These are phyloP conservation scores for Chytriomyces hyalinus DNA, from an alignment of 192 early-diverging fungal species.

Conservation along the genomic window DNA sequence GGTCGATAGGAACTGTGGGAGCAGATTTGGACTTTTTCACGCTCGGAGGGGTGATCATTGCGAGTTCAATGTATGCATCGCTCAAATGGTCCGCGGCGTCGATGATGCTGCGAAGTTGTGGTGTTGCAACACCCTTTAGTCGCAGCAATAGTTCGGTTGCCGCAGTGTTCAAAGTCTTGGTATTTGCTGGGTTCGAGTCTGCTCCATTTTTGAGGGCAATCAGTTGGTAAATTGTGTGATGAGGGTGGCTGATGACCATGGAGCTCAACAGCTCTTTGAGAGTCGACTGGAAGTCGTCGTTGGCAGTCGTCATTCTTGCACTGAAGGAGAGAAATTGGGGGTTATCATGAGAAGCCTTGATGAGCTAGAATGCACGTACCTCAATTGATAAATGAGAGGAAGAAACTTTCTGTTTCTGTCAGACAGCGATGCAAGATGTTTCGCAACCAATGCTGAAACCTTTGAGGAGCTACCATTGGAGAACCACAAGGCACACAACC, in stretches of 20 bases:
- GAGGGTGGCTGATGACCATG: conserved; percentile 50
- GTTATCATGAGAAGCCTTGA: not conserved
- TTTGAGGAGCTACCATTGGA: conserved; percentile 36
- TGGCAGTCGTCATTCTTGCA: conserved; percentile 45
- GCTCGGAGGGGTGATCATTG: conserved; percentile 21
- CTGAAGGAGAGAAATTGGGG: conserved; percentile 6
- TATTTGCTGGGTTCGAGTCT: conserved; percentile 9
- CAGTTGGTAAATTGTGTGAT: conserved; percentile 53
- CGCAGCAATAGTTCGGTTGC: conserved; percentile 34
- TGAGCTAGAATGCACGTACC: conserved; percentile 34
- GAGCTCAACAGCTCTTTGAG: conserved; percentile 34
- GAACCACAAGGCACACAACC: conserved; percentile 55
- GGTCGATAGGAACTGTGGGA: conserved; percentile 27
- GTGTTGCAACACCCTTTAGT: conserved; percentile 21
- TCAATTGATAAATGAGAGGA: conserved; percentile 33
- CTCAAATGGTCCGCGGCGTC: conserved; percentile 42
- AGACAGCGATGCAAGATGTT: conserved; percentile 30
- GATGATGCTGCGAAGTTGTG: conserved; percentile 37
- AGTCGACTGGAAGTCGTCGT: conserved; percentile 41
- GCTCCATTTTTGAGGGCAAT: conserved; percentile 56
- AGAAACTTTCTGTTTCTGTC: conserved; percentile 26
- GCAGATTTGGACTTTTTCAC: conserved; percentile 7
- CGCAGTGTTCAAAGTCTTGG: conserved; percentile 30
- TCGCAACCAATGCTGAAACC: conserved; percentile 37
- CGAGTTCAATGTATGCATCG: conserved; percentile 55